These are phyloP conservation scores for Spergularia bocconei DNA, from an alignment of 148 eudicot genomes.

Conservation along the genomic window DNA sequence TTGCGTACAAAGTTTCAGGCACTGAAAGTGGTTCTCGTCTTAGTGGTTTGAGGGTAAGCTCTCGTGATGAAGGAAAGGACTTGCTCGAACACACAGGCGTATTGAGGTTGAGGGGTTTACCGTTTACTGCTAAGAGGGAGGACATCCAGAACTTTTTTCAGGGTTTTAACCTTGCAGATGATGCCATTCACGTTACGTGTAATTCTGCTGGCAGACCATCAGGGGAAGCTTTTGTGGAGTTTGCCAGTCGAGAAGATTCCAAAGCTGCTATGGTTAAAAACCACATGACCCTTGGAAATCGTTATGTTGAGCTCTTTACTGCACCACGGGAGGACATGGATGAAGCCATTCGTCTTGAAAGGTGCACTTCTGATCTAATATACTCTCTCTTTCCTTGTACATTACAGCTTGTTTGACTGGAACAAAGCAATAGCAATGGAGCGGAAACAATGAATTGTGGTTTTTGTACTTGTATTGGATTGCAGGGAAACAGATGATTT, in stretches of 20 bases:
- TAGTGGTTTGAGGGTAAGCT: conserved; percentile 58
- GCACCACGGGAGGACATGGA: conserved; percentile 75
- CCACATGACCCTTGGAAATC: conserved; percentile 74
- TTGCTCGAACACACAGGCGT: conserved; percentile 70
- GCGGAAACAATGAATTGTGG: neutral
- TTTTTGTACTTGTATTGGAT: neutral
- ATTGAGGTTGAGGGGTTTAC: conserved; percentile 80
- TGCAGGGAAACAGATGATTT: neutral
- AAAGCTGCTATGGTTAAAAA: conserved; percentile 81
- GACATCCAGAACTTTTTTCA: conserved; percentile 65
- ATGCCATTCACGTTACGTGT: conserved; percentile 53
- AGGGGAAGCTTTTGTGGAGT: conserved; percentile 96
- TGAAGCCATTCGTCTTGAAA: conserved; percentile 69
- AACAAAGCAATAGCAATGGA: neutral
- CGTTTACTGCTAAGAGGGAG: conserved; percentile 63
- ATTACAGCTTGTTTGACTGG: neutral
- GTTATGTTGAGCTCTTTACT: conserved; percentile 87
- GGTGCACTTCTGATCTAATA: conserved; percentile 38
- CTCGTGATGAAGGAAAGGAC: conserved; percentile 63
- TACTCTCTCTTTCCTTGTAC: neutral
- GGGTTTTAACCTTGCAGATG: conserved; percentile 58
- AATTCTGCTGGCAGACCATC: conserved; percentile 74
- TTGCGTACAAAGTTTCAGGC: conserved; percentile 73
- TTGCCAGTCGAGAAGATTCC: conserved; percentile 72
- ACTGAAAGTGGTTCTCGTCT: conserved; percentile 63